Evolutionary conservation across 2,329 filamentous ascomycete genomes (phyloP).

Genomic region (Apiospora marii): DNA sequence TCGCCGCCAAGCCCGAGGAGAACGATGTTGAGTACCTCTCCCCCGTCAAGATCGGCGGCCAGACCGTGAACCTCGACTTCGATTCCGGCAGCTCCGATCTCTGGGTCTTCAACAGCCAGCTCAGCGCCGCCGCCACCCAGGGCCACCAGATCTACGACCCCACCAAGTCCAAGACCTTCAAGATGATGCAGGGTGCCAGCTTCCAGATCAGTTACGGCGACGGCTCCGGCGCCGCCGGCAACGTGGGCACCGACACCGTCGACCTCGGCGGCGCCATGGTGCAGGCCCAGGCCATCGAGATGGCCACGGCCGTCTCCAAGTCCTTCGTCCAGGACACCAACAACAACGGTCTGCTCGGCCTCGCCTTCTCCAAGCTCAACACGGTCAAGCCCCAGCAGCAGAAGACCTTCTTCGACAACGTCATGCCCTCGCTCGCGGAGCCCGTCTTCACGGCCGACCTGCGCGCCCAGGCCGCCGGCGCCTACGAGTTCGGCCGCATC

Average conservation of each 20-base stretch:
- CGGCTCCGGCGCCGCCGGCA: constrained; percentile 44
- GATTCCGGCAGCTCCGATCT: constrained; percentile 46
- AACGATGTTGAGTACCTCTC: constrained; percentile 44
- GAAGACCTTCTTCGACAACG: constrained; percentile 47
- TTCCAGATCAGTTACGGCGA: constrained; percentile 45
- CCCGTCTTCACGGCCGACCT: constrained; percentile 47
- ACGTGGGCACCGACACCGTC: constrained; percentile 45
- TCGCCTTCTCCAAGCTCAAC: constrained; percentile 45
- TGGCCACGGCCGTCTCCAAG: constrained; percentile 40
- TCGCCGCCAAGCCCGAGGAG: constrained; percentile 37
- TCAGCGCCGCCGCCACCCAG: constrained; percentile 36
- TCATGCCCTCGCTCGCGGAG: constrained; percentile 38
- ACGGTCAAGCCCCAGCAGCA: constrained; percentile 40
- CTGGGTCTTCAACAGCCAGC: constrained; percentile 47
- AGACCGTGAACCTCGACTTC: constrained; percentile 44
- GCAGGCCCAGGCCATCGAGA: constrained; percentile 42
- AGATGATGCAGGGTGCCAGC: constrained; percentile 39
- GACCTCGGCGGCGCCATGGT: constrained; percentile 43
- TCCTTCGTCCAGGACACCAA: constrained; percentile 43
- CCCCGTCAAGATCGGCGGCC: constrained; percentile 44
- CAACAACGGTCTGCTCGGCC: constrained; percentile 44
- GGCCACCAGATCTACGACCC: constrained; percentile 43
- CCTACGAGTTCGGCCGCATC: constrained; percentile 49
- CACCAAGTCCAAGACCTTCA: constrained; percentile 38
- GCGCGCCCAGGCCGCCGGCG: constrained; percentile 41